Evolutionary conservation across 2,329 filamentous ascomycete species (phyloP).

Genomic region (Dothistroma septosporum): DNA sequence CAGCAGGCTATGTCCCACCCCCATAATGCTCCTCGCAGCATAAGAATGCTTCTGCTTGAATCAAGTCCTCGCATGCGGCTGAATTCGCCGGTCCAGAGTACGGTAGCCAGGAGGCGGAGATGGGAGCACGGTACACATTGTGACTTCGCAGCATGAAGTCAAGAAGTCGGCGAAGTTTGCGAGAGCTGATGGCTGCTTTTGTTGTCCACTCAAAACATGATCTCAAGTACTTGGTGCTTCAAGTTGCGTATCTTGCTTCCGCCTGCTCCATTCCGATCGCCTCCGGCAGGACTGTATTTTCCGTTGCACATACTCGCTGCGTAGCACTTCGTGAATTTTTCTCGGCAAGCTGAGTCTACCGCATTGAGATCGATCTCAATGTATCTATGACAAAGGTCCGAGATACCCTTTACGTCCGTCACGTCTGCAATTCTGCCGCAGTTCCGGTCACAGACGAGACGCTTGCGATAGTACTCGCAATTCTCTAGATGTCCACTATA

Average conservation of each 20-base stretch:
- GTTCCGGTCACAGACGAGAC: neutral
- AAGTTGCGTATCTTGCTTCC: neutral
- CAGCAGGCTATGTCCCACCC: no score
- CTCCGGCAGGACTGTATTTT: neutral
- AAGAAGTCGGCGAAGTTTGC: neutral
- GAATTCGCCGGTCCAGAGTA: neutral
- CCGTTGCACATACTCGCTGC: neutral
- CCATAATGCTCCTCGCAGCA: no score
- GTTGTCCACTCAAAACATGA: neutral
- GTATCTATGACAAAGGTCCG: neutral
- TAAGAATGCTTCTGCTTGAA: no score
- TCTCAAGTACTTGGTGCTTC: neutral
- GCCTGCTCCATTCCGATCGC: no score
- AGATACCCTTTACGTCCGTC: neutral
- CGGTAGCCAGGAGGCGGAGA: neutral
- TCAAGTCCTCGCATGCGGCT: neutral
- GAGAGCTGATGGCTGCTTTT: neutral
- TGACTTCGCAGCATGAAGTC: neutral
- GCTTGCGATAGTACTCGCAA: neutral
- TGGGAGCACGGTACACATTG: neutral
- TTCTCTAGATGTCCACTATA: neutral
- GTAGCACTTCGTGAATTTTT: neutral
- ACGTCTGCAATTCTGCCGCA: neutral
- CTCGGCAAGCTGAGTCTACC: neutral
- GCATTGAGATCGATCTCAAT: neutral